Percentiles rank a stretch among this genome's conserved stretches.
Evolutionary conservation across 108 stramenopile species (phyloP).

Genomic region (Craspedostauros australis): DNA sequence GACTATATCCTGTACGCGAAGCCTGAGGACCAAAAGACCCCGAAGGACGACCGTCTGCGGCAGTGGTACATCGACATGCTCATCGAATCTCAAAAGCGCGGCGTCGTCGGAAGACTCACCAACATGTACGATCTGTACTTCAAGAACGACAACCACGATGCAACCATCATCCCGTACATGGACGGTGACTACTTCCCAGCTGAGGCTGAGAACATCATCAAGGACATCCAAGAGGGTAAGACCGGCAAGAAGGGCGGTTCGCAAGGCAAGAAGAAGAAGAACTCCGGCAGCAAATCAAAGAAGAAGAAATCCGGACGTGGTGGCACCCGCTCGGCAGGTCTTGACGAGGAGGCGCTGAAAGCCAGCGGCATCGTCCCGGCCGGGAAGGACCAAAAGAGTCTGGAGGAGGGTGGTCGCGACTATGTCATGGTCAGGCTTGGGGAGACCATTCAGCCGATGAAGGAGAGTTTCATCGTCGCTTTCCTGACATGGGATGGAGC

Average conservation of each 20-base stretch:
- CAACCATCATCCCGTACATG: slow-evolving; percentile 91
- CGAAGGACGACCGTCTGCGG: slow-evolving; percentile 87
- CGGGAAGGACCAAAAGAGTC: slow-evolving; percentile 67
- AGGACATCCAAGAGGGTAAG: slow-evolving; percentile 86
- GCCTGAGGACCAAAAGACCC: slow-evolving; percentile 95
- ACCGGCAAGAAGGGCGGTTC: slow-evolving; percentile 48
- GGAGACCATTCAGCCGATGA: slow-evolving; percentile 95
- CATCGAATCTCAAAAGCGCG: slow-evolving; percentile 81
- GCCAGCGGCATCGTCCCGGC: slow-evolving; percentile 72
- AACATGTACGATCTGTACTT: slow-evolving; percentile 96
- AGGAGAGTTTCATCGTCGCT: slow-evolving; percentile 95
- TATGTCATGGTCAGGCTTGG: slow-evolving; percentile 92
- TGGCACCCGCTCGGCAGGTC: slow-evolving; percentile 82
- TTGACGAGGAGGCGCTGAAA: slow-evolving; percentile 77
- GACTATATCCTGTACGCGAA: slow-evolving; percentile 99
- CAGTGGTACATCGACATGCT: slow-evolving; percentile 98
- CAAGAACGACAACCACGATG: slow-evolving; percentile 69
- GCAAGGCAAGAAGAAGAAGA: slow-evolving; percentile 64
- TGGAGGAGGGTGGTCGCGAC: slow-evolving; percentile 81
- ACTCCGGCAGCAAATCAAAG: slow-evolving; percentile 39
- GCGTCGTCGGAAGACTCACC: slow-evolving; percentile 82
- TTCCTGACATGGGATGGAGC: slow-evolving; percentile 83
- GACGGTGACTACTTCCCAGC: slow-evolving; percentile 99
- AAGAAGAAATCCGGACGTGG: slow-evolving; percentile 68
- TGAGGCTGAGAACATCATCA: slow-evolving; percentile 97